Evolutionary conservation across 768 basidiomycete species (phyloP).

Genomic region (Auricularia auricula-judae): DNA sequence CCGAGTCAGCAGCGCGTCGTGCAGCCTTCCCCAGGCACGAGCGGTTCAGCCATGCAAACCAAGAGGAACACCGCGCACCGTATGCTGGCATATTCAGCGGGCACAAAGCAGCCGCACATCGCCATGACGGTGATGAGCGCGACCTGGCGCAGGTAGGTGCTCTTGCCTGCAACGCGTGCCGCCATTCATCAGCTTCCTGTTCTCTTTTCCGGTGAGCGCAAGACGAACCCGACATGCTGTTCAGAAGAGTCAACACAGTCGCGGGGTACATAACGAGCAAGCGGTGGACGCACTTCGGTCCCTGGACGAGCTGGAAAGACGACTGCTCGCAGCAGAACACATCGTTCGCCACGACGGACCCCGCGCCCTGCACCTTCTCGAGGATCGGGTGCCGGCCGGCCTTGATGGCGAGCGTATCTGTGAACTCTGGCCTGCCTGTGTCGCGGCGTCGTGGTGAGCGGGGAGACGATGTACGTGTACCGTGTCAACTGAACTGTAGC

Average conservation of each 20-base stretch:
- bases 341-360: constrained; percentile 77
- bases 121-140: constrained; percentile 78
- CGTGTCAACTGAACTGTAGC: constrained; percentile 29
- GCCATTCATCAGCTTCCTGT: background rate
- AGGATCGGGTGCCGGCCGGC: constrained; percentile 81
- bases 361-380: constrained; percentile 57
- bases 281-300: constrained; percentile 57
- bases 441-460: constrained; percentile 41
- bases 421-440: constrained; percentile 56
- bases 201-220: too few species aligned
- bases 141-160: constrained; percentile 83
- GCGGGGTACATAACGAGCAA: too few species aligned
- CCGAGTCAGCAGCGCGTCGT: constrained; percentile 75
- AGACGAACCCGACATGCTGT: constrained; percentile 49
- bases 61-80: constrained; percentile 27
- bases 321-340: constrained; percentile 78
- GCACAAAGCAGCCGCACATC: constrained; percentile 85
- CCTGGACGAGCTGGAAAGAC: constrained; percentile 84
- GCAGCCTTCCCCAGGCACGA: constrained; percentile 36
- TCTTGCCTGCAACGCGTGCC: constrained; percentile 50
- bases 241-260: background rate
- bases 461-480: background rate
- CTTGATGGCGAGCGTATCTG: constrained; percentile 82
- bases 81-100: constrained; percentile 89
- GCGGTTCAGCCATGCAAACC: background rate